A percentile compares a stretch with the other conserved stretches of the same genome.
These are phyloP conservation scores for Gaultheria prostrata DNA, from an alignment of 148 eudicot genomes.

Conservation along the genomic window DNA sequence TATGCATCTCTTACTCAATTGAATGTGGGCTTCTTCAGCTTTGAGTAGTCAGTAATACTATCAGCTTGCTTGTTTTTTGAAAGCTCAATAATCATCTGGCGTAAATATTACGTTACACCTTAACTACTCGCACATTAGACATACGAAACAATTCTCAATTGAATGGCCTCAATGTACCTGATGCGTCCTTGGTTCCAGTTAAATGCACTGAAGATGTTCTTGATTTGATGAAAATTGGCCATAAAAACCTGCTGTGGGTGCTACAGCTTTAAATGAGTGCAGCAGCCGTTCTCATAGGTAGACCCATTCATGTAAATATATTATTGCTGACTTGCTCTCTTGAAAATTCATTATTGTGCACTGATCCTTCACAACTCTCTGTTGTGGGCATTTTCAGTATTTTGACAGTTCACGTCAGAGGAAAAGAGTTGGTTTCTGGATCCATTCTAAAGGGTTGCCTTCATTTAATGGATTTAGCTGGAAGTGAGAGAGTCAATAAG, in stretches of 20 bases:
- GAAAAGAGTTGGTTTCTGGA: slow-evolving; percentile 79
- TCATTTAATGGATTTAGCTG: slow-evolving; percentile 95
- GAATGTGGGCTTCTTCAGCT: neutral
- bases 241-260: slow-evolving; percentile 91
- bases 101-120: slow-evolving; percentile 31
- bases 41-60: neutral
- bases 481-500: slow-evolving; percentile 94
- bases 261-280: slow-evolving; percentile 91
- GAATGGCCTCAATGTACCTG: slow-evolving; percentile 95
- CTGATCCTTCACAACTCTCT: neutral
- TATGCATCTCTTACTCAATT: neutral
- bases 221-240: slow-evolving; percentile 82
- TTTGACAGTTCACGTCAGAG: slow-evolving; percentile 89
- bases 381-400: slow-evolving; percentile 41
- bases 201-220: slow-evolving; percentile 84
- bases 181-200: slow-evolving; percentile 79
- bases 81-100: neutral
- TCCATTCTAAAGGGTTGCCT: slow-evolving; percentile 78
- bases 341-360: neutral
- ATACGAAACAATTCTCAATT: slow-evolving; percentile 86
- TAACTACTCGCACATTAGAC: slow-evolving; percentile 64
- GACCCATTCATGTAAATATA: neutral
- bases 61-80: neutral
- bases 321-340: neutral
- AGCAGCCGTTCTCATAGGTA: slow-evolving; percentile 98